phyloP scores from a whole-genome alignment of 202 grass and related monocot species.

The Digitaria exilis region DNA sequence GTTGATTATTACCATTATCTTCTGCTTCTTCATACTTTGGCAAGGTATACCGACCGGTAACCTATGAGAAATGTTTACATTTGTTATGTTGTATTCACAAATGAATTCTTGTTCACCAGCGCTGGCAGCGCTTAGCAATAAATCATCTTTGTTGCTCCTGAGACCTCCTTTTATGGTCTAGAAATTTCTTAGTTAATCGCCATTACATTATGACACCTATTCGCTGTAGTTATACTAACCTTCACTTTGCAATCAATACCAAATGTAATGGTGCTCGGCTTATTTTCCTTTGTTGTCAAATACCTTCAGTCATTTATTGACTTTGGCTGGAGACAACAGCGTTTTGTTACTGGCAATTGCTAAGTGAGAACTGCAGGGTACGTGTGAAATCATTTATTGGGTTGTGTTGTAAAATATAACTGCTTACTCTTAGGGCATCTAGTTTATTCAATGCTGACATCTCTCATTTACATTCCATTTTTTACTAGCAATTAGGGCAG shows the following conservation, averaged over 20 bases:
- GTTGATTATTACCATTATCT: constrained; percentile 69
- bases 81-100: background rate
- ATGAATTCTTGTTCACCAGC: background rate
- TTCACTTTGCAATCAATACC: background rate
- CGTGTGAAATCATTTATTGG: background rate
- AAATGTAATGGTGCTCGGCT: background rate
- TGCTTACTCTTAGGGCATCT: background rate
- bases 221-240: background rate
- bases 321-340: background rate
- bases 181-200: constrained; percentile 10
- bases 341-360: background rate
- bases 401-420: background rate
- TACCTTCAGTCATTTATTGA: background rate
- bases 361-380: background rate
- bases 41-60: constrained; percentile 56
- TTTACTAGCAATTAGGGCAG: background rate
- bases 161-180: background rate
- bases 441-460: background rate
- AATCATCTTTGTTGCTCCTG: background rate
- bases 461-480: background rate
- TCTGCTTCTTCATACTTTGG: constrained; percentile 84
- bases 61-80: constrained; percentile 9
- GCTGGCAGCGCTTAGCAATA: constrained; percentile 8
- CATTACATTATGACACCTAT: background rate
- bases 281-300: background rate